Evolutionary conservation across 1,284 basidiomycete species (phyloP), one percentile per base, ranked within the genome.

Genomic region (Spongiforma sp.): DNA sequence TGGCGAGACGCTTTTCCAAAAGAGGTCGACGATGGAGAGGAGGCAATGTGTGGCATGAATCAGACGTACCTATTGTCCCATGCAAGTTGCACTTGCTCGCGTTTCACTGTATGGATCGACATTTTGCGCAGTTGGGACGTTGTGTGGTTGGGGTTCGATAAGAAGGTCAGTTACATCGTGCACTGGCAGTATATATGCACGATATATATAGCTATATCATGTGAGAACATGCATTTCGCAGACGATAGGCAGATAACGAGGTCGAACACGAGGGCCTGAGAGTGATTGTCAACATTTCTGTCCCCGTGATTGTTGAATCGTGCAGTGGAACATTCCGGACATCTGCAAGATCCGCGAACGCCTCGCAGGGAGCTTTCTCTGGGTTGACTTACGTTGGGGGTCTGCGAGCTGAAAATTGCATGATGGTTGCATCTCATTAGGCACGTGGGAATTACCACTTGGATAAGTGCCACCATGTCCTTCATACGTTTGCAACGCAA

Each of bases 51-150:
- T 8, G 21, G 54, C 32, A 48, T n/a, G 9, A 34, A 21, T 1
- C 30, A 19, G 55, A 57, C 74, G n/a, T 63, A 85, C 86, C 82
- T 86, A 67, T 87, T 86, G 68, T 87, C 85, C 84, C 85, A 87
- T 62, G 82, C 83, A 4, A 87, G 79, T 69, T 87, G 84, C 30
- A 70, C 77, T 61, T 86, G 84, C 9, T 78, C 71, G 43, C 82
- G 82, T 65, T 81, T 82, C 62, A 88, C 79, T 43, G 81, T 71
- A 72, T 88, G 85, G 62, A 88, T 83, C 19, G 85, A 86, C 83
- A 83, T 84, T 65, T 56, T n/a, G n/a, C n/a, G n/a, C n/a, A n/a
- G 39, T 14, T 57, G n/a, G 11, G 54, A 33, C 17, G 28, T n/a
- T 53, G 34, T 21, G 28, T 1, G 34, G 67, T 33, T 43, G 26